Conservation (phyloP, 208 protist species). For the Angomonas ambiguus region DNA sequence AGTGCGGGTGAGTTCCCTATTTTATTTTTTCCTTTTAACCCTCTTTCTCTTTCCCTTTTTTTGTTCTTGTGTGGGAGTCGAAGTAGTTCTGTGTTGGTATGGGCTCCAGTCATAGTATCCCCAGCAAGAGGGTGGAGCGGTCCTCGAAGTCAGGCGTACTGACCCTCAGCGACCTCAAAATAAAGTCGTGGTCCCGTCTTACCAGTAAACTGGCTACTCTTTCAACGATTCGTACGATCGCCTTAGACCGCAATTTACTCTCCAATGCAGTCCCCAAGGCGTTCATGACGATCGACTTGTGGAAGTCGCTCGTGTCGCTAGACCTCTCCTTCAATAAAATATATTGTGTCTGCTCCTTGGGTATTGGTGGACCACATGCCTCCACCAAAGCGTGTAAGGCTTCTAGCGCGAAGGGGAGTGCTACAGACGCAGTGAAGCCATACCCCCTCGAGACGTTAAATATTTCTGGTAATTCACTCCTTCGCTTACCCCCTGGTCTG, state of each 20-base stretch:
- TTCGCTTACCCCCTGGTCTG: constrained; percentile 23
- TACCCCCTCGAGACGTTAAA: constrained; percentile 32
- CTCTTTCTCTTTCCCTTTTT: constrained; percentile 10
- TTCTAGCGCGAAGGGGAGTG: neutral
- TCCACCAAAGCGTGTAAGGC: neutral
- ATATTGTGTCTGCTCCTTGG: constrained; percentile 28
- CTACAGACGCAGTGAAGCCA: neutral
- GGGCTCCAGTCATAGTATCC: constrained; percentile 16
- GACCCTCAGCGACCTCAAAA: constrained; percentile 9
- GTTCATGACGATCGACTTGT: constrained; percentile 23
- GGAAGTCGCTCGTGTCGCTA: constrained; percentile 23
- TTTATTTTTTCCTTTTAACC: neutral
- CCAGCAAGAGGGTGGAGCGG: constrained; percentile 24
- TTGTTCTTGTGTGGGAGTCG: neutral
- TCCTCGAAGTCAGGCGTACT: constrained; percentile 32
- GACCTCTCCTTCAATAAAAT: constrained; percentile 38
- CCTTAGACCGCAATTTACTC: constrained; percentile 24
- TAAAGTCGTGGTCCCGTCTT: constrained; percentile 26
- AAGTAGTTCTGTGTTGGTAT: constrained; percentile 13
- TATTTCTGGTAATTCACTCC: constrained; percentile 26
- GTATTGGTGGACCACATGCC: constrained; percentile 2
- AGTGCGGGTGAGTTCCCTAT: too few relatives aligned
- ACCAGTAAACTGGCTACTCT: constrained; percentile 11
- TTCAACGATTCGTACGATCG: constrained; percentile 17
- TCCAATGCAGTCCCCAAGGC: constrained; percentile 17